These are phyloP conservation scores for Fusarium fracticaudum DNA, from an alignment of 2,329 filamentous ascomycete genomes.

Conservation along the genomic window DNA sequence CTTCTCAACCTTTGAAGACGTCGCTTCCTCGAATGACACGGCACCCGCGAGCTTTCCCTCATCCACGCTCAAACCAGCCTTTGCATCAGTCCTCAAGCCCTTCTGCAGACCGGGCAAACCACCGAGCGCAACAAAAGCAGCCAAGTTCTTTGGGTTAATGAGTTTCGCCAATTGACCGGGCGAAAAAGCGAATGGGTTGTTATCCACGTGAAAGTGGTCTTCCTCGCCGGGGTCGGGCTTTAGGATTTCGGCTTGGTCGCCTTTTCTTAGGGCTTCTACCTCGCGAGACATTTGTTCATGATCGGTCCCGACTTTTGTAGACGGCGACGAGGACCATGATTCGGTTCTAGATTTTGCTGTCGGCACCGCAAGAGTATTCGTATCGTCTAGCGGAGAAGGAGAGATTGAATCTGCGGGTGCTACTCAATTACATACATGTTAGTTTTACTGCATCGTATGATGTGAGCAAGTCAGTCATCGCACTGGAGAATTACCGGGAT, in stretches of 20 bases:
- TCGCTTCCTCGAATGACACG: constrained; percentile 75
- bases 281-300: constrained; percentile 28
- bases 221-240: constrained; percentile 77
- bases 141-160: constrained; percentile 83
- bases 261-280: constrained; percentile 25
- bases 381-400: constrained; percentile 26
- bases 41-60: constrained; percentile 70
- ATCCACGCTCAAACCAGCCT: constrained; percentile 77
- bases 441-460: not conserved
- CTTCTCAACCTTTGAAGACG: constrained; percentile 3
- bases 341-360: constrained; percentile 18
- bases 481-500: constrained; percentile 37
- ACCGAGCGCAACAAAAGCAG: constrained; percentile 80
- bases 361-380: constrained; percentile 30
- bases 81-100: constrained; percentile 75
- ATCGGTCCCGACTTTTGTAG: constrained; percentile 33
- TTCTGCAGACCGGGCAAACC: constrained; percentile 78
- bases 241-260: constrained; percentile 52
- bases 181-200: constrained; percentile 84
- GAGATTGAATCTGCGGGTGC: constrained; percentile 26
- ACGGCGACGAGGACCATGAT: constrained; percentile 32
- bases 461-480: not conserved
- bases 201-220: constrained; percentile 73
- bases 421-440: not conserved
- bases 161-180: constrained; percentile 84